Conservation (phyloP, 352 stramenopile species). For the Phytophthora uliginosa region DNA sequence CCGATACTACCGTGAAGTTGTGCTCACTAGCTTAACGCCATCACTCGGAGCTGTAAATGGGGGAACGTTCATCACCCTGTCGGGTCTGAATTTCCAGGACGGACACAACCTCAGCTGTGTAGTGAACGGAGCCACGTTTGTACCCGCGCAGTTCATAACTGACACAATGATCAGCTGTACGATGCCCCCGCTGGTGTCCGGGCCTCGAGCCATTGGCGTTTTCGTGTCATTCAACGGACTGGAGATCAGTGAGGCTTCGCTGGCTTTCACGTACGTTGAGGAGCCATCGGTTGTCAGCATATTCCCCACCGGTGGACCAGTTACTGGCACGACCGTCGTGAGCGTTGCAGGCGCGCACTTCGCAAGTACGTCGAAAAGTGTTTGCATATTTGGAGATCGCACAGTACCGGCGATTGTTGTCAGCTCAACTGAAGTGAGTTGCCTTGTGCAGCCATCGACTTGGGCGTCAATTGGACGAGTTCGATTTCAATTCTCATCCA, state of each 20-base stretch:
- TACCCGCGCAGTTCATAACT: slow-evolving; percentile 38
- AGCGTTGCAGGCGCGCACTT: slow-evolving; percentile 44
- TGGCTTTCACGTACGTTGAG: slow-evolving; percentile 47
- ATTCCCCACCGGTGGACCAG: slow-evolving; percentile 35
- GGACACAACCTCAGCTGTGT: slow-evolving; percentile 44
- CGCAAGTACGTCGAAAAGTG: slow-evolving; percentile 24
- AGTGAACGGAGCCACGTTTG: slow-evolving; percentile 31
- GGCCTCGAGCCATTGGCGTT: slow-evolving; percentile 25
- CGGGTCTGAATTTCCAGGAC: slow-evolving; percentile 43
- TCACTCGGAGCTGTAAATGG: slow-evolving; percentile 30
- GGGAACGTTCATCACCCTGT: slow-evolving; percentile 45
- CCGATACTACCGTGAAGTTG: slow-evolving; percentile 42
- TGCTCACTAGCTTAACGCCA: slow-evolving; percentile 34
- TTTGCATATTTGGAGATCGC: slow-evolving; percentile 42
- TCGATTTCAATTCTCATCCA: slow-evolving; percentile 44
- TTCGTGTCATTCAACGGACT: slow-evolving; percentile 50
- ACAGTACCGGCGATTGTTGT: slow-evolving; percentile 42
- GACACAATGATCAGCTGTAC: slow-evolving; percentile 39
- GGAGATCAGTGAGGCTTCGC: slow-evolving; percentile 33
- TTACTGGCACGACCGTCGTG: slow-evolving; percentile 39
- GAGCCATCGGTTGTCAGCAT: slow-evolving; percentile 35
- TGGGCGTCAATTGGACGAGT: slow-evolving; percentile 19
- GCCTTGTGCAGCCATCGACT: slow-evolving; percentile 36
- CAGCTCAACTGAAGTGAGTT: slow-evolving; percentile 40
- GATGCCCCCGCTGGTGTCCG: slow-evolving; percentile 26